phyloP scores from a whole-genome alignment of 176 grass and related monocot species.

The Phragmites australis region DNA sequence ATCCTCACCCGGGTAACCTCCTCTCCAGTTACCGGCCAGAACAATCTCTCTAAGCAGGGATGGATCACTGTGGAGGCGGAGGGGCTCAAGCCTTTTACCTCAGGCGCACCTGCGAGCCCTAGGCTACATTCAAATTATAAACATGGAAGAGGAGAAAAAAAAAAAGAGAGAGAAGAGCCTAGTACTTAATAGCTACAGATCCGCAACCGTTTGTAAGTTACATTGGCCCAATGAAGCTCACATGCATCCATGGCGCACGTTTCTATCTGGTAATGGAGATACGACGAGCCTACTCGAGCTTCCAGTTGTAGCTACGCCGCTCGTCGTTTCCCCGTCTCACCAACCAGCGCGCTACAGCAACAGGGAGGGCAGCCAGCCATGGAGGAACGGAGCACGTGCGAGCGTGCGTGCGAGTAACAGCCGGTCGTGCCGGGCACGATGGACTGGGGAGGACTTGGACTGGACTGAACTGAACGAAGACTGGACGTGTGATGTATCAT shows the following conservation, averaged over 20 bases:
- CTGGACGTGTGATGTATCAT: constrained; percentile 31
- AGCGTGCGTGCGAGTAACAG: not conserved
- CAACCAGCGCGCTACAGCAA: not conserved
- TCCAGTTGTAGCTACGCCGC: not conserved
- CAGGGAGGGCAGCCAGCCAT: not conserved
- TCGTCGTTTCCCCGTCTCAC: not conserved
- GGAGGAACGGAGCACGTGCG: not conserved
- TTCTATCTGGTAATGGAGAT: not conserved
- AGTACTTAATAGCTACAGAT: too few relatives aligned
- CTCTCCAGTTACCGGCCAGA: too few relatives aligned
- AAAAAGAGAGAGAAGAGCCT: too few relatives aligned
- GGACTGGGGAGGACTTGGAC: constrained; percentile 2
- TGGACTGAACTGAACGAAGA: constrained; percentile 6
- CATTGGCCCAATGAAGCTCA: not conserved
- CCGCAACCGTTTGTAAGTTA: too few relatives aligned
- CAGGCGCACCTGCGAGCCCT: too few relatives aligned
- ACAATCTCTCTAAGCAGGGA: too few relatives aligned
- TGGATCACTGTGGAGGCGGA: too few relatives aligned
- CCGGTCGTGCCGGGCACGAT: not conserved
- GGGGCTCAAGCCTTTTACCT: too few relatives aligned
- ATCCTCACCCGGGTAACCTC: not conserved
- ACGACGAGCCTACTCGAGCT: not conserved
- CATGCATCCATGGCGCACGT: not conserved
- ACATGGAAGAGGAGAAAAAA: too few relatives aligned
- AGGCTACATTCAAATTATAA: too few relatives aligned